A percentile compares a stretch with the other conserved stretches of the same genome.
Conservation (phyloP, 495 filamentous ascomycete genomes). For the Talaromyces adpressus region DNA sequence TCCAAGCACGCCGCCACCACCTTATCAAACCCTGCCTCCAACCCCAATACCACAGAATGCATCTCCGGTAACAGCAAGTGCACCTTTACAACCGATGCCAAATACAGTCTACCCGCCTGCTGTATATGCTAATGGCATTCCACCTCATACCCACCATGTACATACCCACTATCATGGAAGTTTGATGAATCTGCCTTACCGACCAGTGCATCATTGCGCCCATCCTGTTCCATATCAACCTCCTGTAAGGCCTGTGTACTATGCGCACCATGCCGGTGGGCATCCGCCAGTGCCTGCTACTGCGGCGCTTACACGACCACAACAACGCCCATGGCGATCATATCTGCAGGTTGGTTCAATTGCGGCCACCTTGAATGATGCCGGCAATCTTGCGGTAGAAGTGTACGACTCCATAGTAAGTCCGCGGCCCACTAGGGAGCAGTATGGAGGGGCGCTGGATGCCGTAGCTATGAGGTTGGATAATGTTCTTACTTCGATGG, state of each 20-base stretch:
- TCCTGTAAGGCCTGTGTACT: background rate
- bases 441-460: constrained; percentile 1
- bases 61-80: background rate
- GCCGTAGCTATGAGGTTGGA: constrained; percentile 38
- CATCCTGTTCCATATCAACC: too few species aligned
- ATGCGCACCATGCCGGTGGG: background rate
- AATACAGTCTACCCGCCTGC: background rate
- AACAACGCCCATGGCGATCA: background rate
- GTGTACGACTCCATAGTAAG: background rate
- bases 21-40: constrained; percentile 6
- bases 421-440: background rate
- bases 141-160: background rate
- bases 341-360: background rate
- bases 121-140: background rate
- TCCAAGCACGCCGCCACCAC: constrained; percentile 4
- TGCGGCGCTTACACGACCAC: background rate
- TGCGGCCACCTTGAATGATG: constrained; percentile 4
- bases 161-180: background rate
- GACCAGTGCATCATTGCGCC: background rate
- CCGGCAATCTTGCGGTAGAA: constrained; percentile 7
- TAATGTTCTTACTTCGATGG: constrained; percentile 59
- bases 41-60: background rate
- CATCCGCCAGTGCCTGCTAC: background rate
- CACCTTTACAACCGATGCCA: background rate
- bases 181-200: background rate